Percentiles rank a stretch among this genome's conserved stretches.
These are phyloP conservation scores for Ophiognomonia clavigignenti-juglandacearum DNA, from an alignment of 2,329 filamentous ascomycete species.

Conservation along the genomic window DNA sequence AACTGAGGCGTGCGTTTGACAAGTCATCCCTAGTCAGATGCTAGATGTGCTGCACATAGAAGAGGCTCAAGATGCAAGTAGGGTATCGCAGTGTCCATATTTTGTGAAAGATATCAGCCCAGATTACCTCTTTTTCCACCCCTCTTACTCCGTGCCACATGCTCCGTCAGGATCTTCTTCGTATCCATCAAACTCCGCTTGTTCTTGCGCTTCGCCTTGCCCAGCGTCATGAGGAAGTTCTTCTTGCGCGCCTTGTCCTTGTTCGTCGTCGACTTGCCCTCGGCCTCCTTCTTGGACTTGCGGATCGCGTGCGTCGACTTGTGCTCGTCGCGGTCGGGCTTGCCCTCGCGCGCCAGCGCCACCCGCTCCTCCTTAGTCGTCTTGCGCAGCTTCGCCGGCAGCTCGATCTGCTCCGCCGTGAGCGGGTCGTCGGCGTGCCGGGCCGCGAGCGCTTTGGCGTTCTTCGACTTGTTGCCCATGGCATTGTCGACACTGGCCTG, in stretches of 20 bases:
- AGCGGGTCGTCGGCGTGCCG: conserved; percentile 83
- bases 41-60: no score
- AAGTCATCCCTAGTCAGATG: no score
- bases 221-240: conserved; percentile 98
- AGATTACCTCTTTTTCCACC: conserved; percentile 76
- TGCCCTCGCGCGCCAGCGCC: conserved; percentile 76
- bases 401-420: conserved; percentile 88
- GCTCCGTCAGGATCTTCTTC: conserved; percentile 71
- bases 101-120: no score
- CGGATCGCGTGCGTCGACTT: conserved; percentile 79
- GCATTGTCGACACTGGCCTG: conserved; percentile 66
- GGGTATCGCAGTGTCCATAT: no score
- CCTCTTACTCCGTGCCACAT: conserved; percentile 77
- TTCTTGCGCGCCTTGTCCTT: conserved; percentile 95
- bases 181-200: conserved; percentile 91
- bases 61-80: no score
- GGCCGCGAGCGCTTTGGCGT: conserved; percentile 42
- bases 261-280: conserved; percentile 96
- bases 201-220: conserved; percentile 92
- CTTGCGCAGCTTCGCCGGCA: conserved; percentile 76
- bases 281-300: conserved; percentile 78
- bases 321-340: conserved; percentile 72
- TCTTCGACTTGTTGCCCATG: conserved; percentile 41
- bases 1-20: no score
- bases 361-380: conserved; percentile 85